phyloP scores from a whole-genome alignment of 768 basidiomycete genomes.

The Pleurotus eryngii region DNA sequence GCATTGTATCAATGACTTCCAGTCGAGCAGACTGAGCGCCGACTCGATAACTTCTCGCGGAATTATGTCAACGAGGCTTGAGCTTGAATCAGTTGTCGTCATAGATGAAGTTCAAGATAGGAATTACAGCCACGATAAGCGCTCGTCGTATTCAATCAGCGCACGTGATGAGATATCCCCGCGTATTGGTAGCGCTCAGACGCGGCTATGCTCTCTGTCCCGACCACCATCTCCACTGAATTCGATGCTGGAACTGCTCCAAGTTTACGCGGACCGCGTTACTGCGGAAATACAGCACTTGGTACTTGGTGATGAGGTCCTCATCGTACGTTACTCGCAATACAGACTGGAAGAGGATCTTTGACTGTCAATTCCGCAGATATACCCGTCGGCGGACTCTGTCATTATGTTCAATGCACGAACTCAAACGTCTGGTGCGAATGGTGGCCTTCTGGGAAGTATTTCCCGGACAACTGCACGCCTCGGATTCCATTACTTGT shows the following conservation, averaged over 20 bases:
- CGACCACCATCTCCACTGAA: neutral
- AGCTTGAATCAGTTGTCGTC: no score
- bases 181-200: neutral
- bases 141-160: no score
- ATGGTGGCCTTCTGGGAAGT: slow-evolving; percentile 80
- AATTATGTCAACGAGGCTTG: neutral
- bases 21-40: slow-evolving; percentile 14
- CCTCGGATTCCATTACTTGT: slow-evolving; percentile 46
- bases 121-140: no score
- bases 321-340: slow-evolving; percentile 49
- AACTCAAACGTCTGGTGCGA: slow-evolving; percentile 61
- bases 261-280: slow-evolving; percentile 47
- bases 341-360: neutral
- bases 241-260: slow-evolving; percentile 38
- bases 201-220: neutral
- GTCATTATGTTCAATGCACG: slow-evolving; percentile 72
- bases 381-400: slow-evolving; percentile 70
- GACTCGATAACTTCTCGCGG: slow-evolving; percentile 17
- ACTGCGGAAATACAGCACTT: slow-evolving; percentile 54
- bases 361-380: slow-evolving; percentile 31
- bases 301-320: slow-evolving; percentile 46
- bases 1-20: slow-evolving; percentile 20
- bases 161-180: no score
- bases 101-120: no score
- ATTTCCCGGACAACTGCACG: slow-evolving; percentile 57